Percentiles rank a stretch among this genome's conserved stretches.
Evolutionary conservation across 2,329 filamentous ascomycete genomes (phyloP).

Genomic region (Colletotrichum ledebouriae): DNA sequence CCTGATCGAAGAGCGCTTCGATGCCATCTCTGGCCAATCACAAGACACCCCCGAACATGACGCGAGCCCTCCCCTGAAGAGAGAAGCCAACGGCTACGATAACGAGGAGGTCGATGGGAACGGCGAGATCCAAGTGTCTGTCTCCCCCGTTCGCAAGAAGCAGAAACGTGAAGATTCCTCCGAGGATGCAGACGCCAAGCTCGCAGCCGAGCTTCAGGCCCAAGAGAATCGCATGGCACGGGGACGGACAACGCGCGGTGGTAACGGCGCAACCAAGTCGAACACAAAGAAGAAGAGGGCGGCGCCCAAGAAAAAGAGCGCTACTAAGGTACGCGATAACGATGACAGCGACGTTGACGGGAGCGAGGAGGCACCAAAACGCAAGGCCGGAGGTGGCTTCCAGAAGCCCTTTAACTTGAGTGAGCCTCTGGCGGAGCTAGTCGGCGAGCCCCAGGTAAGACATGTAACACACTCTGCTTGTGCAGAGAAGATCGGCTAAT

Average conservation of each 20-base stretch:
- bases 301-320: constrained; percentile 78
- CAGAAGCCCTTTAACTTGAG: constrained; percentile 88
- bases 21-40: constrained; percentile 66
- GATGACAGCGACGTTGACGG: constrained; percentile 84
- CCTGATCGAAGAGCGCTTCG: constrained; percentile 81
- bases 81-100: constrained; percentile 51
- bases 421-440: constrained; percentile 75
- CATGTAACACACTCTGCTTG: background rate
- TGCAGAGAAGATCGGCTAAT: constrained; percentile 43
- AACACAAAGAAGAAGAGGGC: constrained; percentile 73
- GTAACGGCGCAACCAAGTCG: constrained; percentile 67
- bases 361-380: constrained; percentile 72
- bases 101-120: constrained; percentile 53
- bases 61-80: constrained; percentile 52
- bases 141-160: constrained; percentile 71
- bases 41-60: constrained; percentile 44
- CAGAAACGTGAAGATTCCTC: constrained; percentile 72
- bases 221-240: constrained; percentile 83
- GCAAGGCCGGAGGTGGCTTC: constrained; percentile 92
- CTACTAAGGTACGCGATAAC: constrained; percentile 79
- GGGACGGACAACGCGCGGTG: constrained; percentile 82
- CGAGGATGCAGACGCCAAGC: constrained; percentile 85
- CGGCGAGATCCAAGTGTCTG: constrained; percentile 63
- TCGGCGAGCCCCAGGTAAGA: constrained; percentile 75
- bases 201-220: constrained; percentile 90